phyloP scores from a whole-genome alignment of 768 basidiomycete species.

The Inosperma sp. region DNA sequence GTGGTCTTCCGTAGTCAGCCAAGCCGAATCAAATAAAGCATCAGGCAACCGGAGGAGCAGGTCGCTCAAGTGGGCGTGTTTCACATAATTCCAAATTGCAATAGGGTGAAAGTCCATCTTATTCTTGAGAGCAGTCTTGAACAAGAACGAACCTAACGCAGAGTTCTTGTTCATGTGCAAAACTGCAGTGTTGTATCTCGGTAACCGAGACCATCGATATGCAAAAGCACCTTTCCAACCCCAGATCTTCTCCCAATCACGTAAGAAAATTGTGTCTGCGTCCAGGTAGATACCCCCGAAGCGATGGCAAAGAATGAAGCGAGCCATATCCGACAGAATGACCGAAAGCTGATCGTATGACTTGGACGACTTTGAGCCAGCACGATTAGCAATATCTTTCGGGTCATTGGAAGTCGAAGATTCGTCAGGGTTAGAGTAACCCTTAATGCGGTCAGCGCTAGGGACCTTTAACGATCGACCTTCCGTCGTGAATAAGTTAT shows the following conservation, averaged over 20 bases:
- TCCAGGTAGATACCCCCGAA: slow-evolving; percentile 97
- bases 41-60: slow-evolving; percentile 88
- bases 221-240: slow-evolving; percentile 96
- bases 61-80: slow-evolving; percentile 81
- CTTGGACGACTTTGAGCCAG: slow-evolving; percentile 79
- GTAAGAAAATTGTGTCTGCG: slow-evolving; percentile 90
- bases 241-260: slow-evolving; percentile 99
- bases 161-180: slow-evolving; percentile 90
- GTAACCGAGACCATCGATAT: slow-evolving; percentile 90
- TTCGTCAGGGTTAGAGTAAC: slow-evolving; percentile 13
- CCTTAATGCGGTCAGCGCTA: slow-evolving; percentile 12
- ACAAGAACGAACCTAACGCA: slow-evolving; percentile 88
- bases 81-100: slow-evolving; percentile 86
- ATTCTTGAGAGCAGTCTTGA: slow-evolving; percentile 92
- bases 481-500: slow-evolving; percentile 84
- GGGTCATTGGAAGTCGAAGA: slow-evolving; percentile 32
- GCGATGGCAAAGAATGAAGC: slow-evolving; percentile 94
- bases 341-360: slow-evolving; percentile 90
- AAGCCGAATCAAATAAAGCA: slow-evolving; percentile 94
- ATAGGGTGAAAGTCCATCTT: slow-evolving; percentile 96
- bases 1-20: slow-evolving; percentile 93
- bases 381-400: slow-evolving; percentile 53
- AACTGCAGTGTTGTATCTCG: slow-evolving; percentile 95
- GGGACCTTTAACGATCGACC: slow-evolving; percentile 66
- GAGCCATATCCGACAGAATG: slow-evolving; percentile 94